These are phyloP conservation scores for Paramarasmius palmivorus DNA, from an alignment of 1,284 basidiomycete genomes.

Conservation along the genomic window DNA sequence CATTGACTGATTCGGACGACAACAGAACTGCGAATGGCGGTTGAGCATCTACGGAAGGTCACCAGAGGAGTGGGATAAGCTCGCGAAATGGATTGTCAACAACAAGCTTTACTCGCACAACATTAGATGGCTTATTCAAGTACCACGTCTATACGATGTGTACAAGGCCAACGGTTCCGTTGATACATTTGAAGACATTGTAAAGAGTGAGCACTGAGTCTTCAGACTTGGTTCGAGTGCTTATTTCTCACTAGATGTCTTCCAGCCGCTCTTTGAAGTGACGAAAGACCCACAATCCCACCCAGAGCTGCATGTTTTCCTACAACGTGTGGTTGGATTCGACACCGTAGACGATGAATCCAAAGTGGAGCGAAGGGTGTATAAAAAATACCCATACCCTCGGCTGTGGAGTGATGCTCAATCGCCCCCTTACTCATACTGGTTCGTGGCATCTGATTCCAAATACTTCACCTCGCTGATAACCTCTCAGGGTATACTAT, in stretches of 20 bases:
- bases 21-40: conserved; percentile 92
- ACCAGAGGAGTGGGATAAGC: conserved; percentile 92
- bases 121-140: conserved; percentile 96
- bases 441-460: conserved; percentile 47
- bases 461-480: background rate
- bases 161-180: conserved; percentile 92
- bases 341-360: conserved; percentile 99
- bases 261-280: conserved; percentile 93
- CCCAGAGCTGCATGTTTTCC: conserved; percentile 93
- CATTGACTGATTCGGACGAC: background rate
- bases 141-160: conserved; percentile 94
- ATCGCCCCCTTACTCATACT: conserved; percentile 94
- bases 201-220: conserved; percentile 66
- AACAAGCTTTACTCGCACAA: conserved; percentile 96
- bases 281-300: conserved; percentile 90
- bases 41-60: conserved; percentile 92
- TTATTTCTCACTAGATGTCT: conserved; percentile 69
- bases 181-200: conserved; percentile 88
- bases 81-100: conserved; percentile 95
- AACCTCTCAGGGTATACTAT: conserved; percentile 83
- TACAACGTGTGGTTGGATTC: conserved; percentile 95
- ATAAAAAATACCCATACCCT: conserved; percentile 96
- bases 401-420: conserved; percentile 87
- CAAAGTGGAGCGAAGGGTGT: conserved; percentile 88
- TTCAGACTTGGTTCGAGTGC: background rate